Evolutionary conservation across 169 alveolate genomes (phyloP).

Genomic region (Babesia gibsoni): DNA sequence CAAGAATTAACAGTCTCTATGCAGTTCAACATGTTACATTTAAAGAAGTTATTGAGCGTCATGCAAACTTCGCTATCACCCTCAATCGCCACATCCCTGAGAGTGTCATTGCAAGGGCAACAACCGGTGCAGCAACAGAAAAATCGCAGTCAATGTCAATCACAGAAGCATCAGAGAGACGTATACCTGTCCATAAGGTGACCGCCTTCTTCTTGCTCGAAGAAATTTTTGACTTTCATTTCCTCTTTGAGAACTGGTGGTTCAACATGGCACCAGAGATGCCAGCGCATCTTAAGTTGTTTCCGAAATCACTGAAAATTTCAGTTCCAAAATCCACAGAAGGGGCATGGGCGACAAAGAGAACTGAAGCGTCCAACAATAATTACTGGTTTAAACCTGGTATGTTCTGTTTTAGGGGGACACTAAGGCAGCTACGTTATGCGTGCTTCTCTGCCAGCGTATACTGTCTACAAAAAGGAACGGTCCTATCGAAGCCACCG

Average conservation of each 20-base stretch:
- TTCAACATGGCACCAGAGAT: constrained; percentile 64
- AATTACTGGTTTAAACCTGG: constrained; percentile 77
- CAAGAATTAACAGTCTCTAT: constrained; percentile 72
- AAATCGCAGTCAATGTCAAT: background rate
- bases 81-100: constrained; percentile 66
- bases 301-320: constrained; percentile 66
- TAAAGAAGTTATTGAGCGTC: constrained; percentile 73
- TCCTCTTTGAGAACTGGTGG: constrained; percentile 79
- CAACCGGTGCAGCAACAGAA: constrained; percentile 44
- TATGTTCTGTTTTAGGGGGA: constrained; percentile 71
- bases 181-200: constrained; percentile 48
- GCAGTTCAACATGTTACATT: constrained; percentile 73
- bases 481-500: constrained; percentile 16
- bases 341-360: constrained; percentile 53
- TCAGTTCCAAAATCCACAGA: constrained; percentile 65
- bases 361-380: constrained; percentile 35
- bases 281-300: constrained; percentile 51
- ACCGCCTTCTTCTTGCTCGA: constrained; percentile 69
- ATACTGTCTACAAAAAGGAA: constrained; percentile 17
- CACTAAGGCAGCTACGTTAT: constrained; percentile 68
- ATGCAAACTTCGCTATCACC: constrained; percentile 72
- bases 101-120: constrained; percentile 30
- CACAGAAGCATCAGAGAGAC: constrained; percentile 14
- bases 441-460: constrained; percentile 71
- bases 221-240: constrained; percentile 72